Conservation (phyloP, 1,139 yeast genomes). For the Ogataea hybrid region DNA sequence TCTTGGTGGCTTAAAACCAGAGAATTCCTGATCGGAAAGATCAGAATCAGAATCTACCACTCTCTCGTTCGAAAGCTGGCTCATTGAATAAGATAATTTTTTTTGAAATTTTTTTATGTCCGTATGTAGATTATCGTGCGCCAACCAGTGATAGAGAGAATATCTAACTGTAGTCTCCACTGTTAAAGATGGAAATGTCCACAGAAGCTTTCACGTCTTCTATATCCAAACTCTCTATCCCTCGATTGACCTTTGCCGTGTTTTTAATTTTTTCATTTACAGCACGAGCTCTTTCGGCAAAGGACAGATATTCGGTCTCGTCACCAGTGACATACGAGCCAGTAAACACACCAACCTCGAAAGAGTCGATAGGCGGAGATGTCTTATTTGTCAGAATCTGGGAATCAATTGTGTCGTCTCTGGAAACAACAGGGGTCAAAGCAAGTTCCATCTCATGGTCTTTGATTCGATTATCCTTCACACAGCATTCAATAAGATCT, state of each 20-base stretch:
- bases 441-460: conserved; percentile 32
- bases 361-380: conserved; percentile 45
- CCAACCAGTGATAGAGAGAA: conserved; percentile 5
- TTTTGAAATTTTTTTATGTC: conserved; percentile 5
- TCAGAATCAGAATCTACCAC: conserved; percentile 30
- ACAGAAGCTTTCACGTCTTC: conserved; percentile 82
- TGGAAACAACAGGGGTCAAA: conserved; percentile 31
- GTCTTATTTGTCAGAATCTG: conserved; percentile 22
- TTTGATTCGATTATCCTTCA: conserved; percentile 41
- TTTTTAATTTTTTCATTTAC: conserved; percentile 65
- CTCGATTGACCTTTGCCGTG: conserved; percentile 31
- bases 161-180: conserved; percentile 60
- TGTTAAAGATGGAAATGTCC: conserved; percentile 86
- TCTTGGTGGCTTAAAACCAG: conserved; percentile 25
- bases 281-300: conserved; percentile 81
- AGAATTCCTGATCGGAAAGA: conserved; percentile 21
- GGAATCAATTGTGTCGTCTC: conserved; percentile 29
- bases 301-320: conserved; percentile 76
- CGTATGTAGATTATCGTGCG: conserved; percentile 3
- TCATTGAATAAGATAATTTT: conserved; percentile 7
- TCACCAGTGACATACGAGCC: conserved; percentile 92
- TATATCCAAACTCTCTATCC: conserved; percentile 45
- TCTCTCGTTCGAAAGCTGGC: conserved; percentile 27
- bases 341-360: conserved; percentile 97
- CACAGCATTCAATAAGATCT: conserved; percentile 80